Evolutionary conservation across 768 basidiomycete species (phyloP).

Genomic region (Calvatia gigantea): DNA sequence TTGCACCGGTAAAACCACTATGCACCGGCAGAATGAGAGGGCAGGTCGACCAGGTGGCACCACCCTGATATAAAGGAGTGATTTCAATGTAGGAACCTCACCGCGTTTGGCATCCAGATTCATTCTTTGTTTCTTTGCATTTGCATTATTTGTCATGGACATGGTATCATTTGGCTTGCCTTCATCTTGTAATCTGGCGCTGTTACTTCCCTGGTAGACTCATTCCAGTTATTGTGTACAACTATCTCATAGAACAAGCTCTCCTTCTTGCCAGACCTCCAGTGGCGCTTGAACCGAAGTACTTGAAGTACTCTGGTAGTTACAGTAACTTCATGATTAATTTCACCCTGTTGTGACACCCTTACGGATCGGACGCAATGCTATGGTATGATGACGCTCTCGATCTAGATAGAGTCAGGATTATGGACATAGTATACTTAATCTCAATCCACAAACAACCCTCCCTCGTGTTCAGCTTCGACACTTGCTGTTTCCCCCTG

Average conservation of each 20-base stretch:
- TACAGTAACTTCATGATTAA: too few relatives aligned
- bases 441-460: constrained; percentile 31
- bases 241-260: not conserved
- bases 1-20: constrained; percentile 33
- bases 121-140: not conserved
- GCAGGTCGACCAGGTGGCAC: constrained; percentile 4
- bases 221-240: not conserved
- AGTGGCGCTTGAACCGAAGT: too few relatives aligned
- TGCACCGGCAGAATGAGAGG: constrained; percentile 18
- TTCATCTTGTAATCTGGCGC: not conserved
- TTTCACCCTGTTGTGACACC: not conserved
- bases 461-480: too few relatives aligned
- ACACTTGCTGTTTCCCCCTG: constrained; percentile 16
- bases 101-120: not conserved
- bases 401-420: too few relatives aligned
- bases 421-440: not conserved
- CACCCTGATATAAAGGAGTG: constrained; percentile 7
- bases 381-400: too few relatives aligned
- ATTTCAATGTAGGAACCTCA: not conserved
- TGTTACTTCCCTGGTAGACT: not conserved
- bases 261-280: too few relatives aligned
- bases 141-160: not conserved
- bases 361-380: too few relatives aligned
- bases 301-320: too few relatives aligned
- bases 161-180: too few relatives aligned